Conservation (phyloP, 352 stramenopile species). For the Phytophthora vignae region DNA sequence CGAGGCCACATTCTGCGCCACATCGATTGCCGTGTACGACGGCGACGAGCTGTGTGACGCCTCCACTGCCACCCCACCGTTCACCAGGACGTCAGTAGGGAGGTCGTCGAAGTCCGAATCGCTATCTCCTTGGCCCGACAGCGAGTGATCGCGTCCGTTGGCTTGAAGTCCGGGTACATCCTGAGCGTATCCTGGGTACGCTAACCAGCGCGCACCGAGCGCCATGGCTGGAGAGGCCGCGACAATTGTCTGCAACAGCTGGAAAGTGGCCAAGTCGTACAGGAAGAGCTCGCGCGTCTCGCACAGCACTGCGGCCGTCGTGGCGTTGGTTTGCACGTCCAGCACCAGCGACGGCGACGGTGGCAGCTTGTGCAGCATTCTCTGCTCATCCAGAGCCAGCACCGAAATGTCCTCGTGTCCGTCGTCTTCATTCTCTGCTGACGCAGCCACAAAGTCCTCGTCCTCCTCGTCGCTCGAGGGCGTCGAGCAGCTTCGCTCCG, state of each 20-base stretch:
- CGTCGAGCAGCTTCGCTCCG: constrained; percentile 34
- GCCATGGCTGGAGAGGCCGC: constrained; percentile 70
- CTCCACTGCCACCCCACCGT: constrained; percentile 34
- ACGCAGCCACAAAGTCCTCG: constrained; percentile 45
- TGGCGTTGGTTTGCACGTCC: constrained; percentile 72
- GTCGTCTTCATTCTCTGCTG: constrained; percentile 32
- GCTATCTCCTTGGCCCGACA: constrained; percentile 38
- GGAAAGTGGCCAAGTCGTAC: constrained; percentile 62
- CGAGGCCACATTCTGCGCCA: constrained; percentile 89
- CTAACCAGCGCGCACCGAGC: constrained; percentile 73
- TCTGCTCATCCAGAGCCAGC: constrained; percentile 61
- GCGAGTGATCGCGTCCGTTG: constrained; percentile 30
- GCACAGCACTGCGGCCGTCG: constrained; percentile 65
- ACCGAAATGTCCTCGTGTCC: constrained; percentile 60
- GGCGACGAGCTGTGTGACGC: constrained; percentile 42
- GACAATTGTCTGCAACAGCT: constrained; percentile 52
- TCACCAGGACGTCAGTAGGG: constrained; percentile 52
- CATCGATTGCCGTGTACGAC: constrained; percentile 79
- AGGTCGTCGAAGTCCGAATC: constrained; percentile 63
- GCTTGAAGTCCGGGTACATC: constrained; percentile 13
- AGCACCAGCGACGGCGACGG: constrained; percentile 71
- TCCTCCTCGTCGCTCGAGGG: constrained; percentile 39
- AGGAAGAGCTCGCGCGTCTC: constrained; percentile 76
- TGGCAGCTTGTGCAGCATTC: constrained; percentile 58
- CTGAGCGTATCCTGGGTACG: constrained; percentile 63